Conservation (phyloP, 75 land plant species). For the Pinus albicaulis region DNA sequence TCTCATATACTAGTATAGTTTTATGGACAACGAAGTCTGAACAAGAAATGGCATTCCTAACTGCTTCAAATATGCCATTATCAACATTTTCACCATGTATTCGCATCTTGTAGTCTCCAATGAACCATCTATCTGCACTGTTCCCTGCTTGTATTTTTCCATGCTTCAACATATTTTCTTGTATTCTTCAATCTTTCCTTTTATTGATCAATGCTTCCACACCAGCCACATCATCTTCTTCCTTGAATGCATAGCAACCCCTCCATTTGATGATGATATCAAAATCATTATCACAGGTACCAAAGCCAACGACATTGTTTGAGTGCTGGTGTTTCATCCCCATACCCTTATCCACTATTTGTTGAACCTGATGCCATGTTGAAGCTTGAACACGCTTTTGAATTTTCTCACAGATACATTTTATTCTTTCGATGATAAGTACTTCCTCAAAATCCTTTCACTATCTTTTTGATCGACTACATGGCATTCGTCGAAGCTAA, state of each 20-base stretch:
- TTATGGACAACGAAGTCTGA: too few species aligned
- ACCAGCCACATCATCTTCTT: slow-evolving; percentile 7
- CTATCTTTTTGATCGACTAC: not conserved
- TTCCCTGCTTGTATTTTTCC: not conserved
- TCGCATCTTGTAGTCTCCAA: not conserved
- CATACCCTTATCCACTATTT: not conserved
- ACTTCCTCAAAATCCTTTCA: not conserved
- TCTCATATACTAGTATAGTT: not conserved
- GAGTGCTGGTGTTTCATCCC: not conserved
- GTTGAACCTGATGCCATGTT: not conserved
- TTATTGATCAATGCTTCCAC: slow-evolving; percentile 11
- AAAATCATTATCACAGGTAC: slow-evolving; percentile 5
- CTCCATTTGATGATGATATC: slow-evolving; percentile 17
- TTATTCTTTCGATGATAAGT: not conserved
- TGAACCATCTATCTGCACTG: not conserved
- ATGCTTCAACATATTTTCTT: slow-evolving; percentile 8
- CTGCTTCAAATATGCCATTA: not conserved
- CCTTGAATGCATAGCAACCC: slow-evolving; percentile 15
- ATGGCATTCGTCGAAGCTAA: too few species aligned
- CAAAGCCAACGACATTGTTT: not conserved
- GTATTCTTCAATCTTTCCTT: slow-evolving; percentile 10
- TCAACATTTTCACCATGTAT: not conserved
- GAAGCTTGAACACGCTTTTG: not conserved
- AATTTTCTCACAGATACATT: not conserved
- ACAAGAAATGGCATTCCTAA: not conserved